Base-by-base conservation (phyloP, 1,284 basidiomycete species). In the Fomitopsis pinicola region DNA sequence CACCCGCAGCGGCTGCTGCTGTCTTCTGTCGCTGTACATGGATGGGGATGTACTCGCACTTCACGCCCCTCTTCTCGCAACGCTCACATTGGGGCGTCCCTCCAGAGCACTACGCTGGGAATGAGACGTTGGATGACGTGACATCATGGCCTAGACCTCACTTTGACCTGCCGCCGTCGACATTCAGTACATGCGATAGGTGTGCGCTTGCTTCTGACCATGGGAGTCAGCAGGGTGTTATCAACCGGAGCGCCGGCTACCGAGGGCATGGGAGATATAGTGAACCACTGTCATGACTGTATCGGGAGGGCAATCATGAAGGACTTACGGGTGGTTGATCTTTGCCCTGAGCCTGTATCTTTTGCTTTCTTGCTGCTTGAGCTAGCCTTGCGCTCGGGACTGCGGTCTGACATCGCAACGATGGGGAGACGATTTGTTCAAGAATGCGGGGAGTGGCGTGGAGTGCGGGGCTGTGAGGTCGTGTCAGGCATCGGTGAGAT, bases 81-180 rank as follows among this genome's bases (percentile, higher is more conserved):
- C 73, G 72, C 56, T 73, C 72, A 60, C 73, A 75, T 54, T 66
- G 66, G 10, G 71, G 72, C 12, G 66, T 65, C 7, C 65, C 67
- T 19, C 72, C 72, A n/a, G 71, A 69, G 59, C 72, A 73, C 72
- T 73, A 26, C n/a, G 19, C 19, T 38, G 22, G 40, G 42, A 55
- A 42, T 42, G 3, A 45, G 19, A 19, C 8, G 22, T 22, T 42
- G 9, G 38, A n/a, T 55, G 53, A 52, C 36, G 53, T n/a, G 44
- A 61, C 55, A 52, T 60, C 58, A 61, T 58, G 54, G 52, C 62
- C 52, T 50, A 55, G 46, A 57, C n/a, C 17, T 50, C 62, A 81
- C 84, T 74, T 81, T 83, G 58, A 84, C 77, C 71, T 86, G 84
- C 12, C 80, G 77, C 42, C 72, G 69, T n/a, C 84, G 79, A 67